phyloP scores from a whole-genome alignment of 768 basidiomycete genomes.

The Naematelia encephala region DNA sequence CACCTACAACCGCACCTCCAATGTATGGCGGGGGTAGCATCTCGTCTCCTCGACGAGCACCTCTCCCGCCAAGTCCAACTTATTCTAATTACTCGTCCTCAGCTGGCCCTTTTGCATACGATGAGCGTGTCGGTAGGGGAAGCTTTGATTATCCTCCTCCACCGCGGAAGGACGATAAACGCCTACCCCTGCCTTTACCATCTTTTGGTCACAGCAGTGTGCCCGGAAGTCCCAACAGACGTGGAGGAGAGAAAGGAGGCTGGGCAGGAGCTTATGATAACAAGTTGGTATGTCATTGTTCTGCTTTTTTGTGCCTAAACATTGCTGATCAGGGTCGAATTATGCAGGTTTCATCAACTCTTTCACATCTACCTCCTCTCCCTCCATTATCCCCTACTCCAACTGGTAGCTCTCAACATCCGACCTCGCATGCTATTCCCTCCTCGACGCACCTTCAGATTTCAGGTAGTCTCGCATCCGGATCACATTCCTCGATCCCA shows the following conservation, averaged over 20 bases:
- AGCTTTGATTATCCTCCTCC: conserved; percentile 8
- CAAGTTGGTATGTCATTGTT: conserved; percentile 39
- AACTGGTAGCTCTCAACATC: conserved; percentile 13
- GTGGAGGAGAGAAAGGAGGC: conserved; percentile 5
- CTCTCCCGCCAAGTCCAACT: not conserved
- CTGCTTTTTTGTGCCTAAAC: not conserved
- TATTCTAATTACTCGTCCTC: not conserved
- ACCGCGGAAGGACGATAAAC: conserved; percentile 18
- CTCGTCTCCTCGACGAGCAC: not conserved
- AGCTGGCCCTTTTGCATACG: not conserved
- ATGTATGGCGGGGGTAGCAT: not conserved
- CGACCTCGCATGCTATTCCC: conserved; percentile 8
- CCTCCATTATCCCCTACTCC: conserved; percentile 37
- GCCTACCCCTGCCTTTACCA: conserved; percentile 12
- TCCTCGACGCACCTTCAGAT: conserved; percentile 1
- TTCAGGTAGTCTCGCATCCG: not conserved
- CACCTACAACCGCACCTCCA: not conserved
- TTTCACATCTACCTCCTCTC: conserved; percentile 41
- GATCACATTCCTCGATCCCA: not conserved
- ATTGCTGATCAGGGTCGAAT: not conserved
- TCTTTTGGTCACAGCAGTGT: not conserved
- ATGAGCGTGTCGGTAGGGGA: conserved; percentile 8
- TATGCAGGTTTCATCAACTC: conserved; percentile 38
- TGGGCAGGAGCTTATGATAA: conserved; percentile 45
- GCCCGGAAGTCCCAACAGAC: conserved; percentile 14